Percentiles rank a stretch among this genome's conserved stretches.
phyloP scores from a whole-genome alignment of 2,329 filamentous ascomycete genomes.

The Diaporthe australafricana region DNA sequence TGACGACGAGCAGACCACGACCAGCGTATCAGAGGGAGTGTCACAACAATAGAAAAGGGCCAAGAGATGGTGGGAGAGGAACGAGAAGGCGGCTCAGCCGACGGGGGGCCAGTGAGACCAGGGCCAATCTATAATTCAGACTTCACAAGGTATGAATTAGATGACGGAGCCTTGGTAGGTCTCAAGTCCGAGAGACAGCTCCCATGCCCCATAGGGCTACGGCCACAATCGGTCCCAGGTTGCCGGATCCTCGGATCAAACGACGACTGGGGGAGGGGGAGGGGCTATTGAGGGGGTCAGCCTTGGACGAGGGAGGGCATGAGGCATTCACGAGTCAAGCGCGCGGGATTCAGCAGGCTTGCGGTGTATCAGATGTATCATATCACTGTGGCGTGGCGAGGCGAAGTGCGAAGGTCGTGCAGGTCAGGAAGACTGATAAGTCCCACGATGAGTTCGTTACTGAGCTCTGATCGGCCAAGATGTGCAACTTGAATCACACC shows the following conservation, averaged over 20 bases:
- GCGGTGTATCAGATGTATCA: slow-evolving; percentile 25
- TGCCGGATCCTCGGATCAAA: slow-evolving; percentile 27
- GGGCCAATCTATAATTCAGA: slow-evolving; percentile 21
- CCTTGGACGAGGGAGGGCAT: background rate
- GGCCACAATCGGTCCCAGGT: background rate
- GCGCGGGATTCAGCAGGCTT: background rate
- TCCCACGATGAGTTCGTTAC: no score
- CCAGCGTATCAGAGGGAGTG: slow-evolving; percentile 15
- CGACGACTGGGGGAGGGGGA: slow-evolving; percentile 2
- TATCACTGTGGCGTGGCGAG: slow-evolving; percentile 9
- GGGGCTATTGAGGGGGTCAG: slow-evolving; percentile 14
- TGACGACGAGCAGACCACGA: slow-evolving; percentile 15
- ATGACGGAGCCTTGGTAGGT: slow-evolving; percentile 16
- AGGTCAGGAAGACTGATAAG: background rate
- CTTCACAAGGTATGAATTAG: slow-evolving; percentile 20
- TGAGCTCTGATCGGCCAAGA: background rate
- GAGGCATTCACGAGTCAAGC: slow-evolving; percentile 21
- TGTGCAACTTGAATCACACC: background rate
- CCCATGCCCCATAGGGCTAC: slow-evolving; percentile 9
- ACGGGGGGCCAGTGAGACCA: slow-evolving; percentile 9
- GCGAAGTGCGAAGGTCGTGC: slow-evolving; percentile 1
- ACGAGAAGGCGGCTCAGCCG: background rate
- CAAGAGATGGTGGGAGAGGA: slow-evolving; percentile 14
- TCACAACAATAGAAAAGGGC: slow-evolving; percentile 25
- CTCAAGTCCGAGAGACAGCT: background rate